These are phyloP conservation scores for Kazachstania sp. DNA, from an alignment of 1,139 yeast genomes.

Conservation along the genomic window DNA sequence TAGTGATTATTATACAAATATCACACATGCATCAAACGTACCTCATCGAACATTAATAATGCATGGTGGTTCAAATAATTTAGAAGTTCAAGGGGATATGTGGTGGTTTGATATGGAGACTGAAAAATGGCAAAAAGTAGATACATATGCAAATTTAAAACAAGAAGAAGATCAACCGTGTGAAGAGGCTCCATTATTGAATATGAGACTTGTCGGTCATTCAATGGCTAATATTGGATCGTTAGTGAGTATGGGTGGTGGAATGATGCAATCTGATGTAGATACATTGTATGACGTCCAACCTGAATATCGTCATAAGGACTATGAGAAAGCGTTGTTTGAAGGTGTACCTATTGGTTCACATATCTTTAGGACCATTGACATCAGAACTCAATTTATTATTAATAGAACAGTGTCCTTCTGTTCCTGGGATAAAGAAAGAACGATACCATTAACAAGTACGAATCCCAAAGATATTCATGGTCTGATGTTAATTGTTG, in stretches of 20 bases:
- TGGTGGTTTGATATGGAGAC: constrained; percentile 40
- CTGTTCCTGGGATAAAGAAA: not conserved
- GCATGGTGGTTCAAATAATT: constrained; percentile 40
- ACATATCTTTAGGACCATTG: constrained; percentile 4
- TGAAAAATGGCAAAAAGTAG: constrained; percentile 34
- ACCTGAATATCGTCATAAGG: not conserved
- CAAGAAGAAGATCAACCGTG: not conserved
- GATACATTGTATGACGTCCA: constrained; percentile 8
- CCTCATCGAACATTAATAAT: constrained; percentile 24
- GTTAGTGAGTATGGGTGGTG: constrained; percentile 22
- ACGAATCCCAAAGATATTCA: not conserved
- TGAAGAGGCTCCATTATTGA: constrained; percentile 10
- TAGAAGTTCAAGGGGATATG: constrained; percentile 36
- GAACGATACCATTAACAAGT: not conserved
- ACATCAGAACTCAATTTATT: constrained; percentile 7
- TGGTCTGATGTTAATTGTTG: constrained; percentile 7
- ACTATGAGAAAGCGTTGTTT: not conserved
- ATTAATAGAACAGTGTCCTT: not conserved
- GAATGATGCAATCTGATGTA: constrained; percentile 25
- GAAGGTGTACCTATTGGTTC: constrained; percentile 5
- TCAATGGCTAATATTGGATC: constrained; percentile 19
- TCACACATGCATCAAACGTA: not conserved
- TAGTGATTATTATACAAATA: not conserved
- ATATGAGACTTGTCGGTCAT: constrained; percentile 24
- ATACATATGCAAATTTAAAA: constrained; percentile 16